Percentiles rank a stretch among this genome's conserved stretches.
phyloP scores from a whole-genome alignment of 345 rosid species.

The Fremontodendron californicum region DNA sequence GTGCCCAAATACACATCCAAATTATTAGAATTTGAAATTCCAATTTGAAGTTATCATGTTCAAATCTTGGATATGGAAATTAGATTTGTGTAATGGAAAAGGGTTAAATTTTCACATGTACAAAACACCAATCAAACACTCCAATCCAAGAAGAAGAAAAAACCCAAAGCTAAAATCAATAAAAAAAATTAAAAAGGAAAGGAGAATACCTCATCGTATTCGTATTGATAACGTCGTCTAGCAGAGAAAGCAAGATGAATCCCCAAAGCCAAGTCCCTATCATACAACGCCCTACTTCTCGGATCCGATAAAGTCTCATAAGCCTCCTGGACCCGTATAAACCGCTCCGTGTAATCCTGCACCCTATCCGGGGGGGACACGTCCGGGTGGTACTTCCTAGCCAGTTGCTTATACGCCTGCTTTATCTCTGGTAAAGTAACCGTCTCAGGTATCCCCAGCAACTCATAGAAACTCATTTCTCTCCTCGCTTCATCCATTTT shows the following conservation, averaged over 20 bases:
- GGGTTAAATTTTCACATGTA: background rate
- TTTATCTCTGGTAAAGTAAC: conserved; percentile 62
- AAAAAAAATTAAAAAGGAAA: background rate
- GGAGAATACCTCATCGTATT: conserved; percentile 45
- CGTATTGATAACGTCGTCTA: conserved; percentile 32
- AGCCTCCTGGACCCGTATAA: conserved; percentile 71
- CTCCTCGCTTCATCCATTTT: conserved; percentile 27
- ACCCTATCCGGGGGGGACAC: conserved; percentile 82
- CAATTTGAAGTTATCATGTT: background rate
- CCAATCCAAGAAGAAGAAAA: too few relatives aligned
- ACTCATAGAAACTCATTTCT: conserved; percentile 59
- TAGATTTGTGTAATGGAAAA: background rate
- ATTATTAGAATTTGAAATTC: background rate
- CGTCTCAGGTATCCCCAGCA: conserved; percentile 64
- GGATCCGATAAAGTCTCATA: conserved; percentile 78
- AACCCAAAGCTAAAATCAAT: background rate
- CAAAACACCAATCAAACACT: background rate
- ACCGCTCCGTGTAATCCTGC: conserved; percentile 62
- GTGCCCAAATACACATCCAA: background rate
- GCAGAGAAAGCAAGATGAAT: conserved; percentile 60
- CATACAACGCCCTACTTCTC: conserved; percentile 51
- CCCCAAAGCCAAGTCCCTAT: conserved; percentile 50
- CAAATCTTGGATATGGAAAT: background rate
- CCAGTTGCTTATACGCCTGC: conserved; percentile 84
- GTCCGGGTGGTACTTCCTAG: conserved; percentile 83